Evolutionary conservation across 2,329 filamentous ascomycete species (phyloP).

Genomic region (Pseudogymnoascus sp.): DNA sequence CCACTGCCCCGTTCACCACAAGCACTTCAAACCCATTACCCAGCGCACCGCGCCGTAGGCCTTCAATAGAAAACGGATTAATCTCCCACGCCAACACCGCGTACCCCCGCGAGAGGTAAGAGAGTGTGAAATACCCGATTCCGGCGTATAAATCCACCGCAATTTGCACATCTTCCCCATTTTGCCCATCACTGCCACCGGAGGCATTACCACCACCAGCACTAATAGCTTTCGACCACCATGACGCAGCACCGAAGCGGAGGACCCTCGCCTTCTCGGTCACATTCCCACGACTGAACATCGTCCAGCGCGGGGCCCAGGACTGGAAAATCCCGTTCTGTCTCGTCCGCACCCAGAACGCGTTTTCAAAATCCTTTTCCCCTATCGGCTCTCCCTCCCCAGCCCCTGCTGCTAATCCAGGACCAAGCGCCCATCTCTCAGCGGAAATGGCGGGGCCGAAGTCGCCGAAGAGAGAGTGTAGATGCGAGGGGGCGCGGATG

Average conservation of each 20-base stretch:
- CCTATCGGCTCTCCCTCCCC: constrained; percentile 25
- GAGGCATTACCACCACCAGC: constrained; percentile 18
- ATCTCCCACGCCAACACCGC: constrained; percentile 79
- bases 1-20: constrained; percentile 39
- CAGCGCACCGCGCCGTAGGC: constrained; percentile 63
- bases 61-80: constrained; percentile 82
- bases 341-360: constrained; percentile 70
- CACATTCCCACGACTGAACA: constrained; percentile 89
- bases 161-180: constrained; percentile 22
- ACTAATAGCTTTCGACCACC: constrained; percentile 22
- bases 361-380: constrained; percentile 48
- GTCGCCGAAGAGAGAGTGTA: constrained; percentile 62
- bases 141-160: constrained; percentile 83
- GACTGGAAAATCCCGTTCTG: constrained; percentile 76
- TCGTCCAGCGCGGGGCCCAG: constrained; percentile 85
- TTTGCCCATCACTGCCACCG: not conserved
- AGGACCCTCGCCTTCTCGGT: constrained; percentile 78
- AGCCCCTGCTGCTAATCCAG: not conserved
- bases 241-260: constrained; percentile 30
- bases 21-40: constrained; percentile 57
- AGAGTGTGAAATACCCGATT: constrained; percentile 90
- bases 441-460: constrained; percentile 49
- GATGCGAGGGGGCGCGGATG: constrained; percentile 61
- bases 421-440: constrained; percentile 9
- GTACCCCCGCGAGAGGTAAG: constrained; percentile 64